phyloP scores from a whole-genome alignment of 768 basidiomycete genomes.

The Leccinum subgranulosum region DNA sequence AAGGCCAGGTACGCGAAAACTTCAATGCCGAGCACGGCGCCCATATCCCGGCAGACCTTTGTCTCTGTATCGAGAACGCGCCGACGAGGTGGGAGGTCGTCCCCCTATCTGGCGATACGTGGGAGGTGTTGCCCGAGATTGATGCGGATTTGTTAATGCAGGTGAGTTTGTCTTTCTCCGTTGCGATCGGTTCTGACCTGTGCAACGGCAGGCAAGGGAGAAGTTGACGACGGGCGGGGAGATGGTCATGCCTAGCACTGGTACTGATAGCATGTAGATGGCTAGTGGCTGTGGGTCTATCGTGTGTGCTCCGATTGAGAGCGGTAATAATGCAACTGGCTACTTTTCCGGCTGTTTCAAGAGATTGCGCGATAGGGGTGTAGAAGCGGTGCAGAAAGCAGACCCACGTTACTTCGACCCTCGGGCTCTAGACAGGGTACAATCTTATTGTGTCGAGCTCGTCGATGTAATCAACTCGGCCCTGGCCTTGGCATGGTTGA shows the following conservation, averaged over 20 bases:
- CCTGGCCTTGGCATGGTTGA: background rate
- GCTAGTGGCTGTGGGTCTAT: too few species aligned
- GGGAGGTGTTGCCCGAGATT: conserved; percentile 62
- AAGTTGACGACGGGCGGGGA: conserved; percentile 17
- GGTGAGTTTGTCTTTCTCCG: conserved; percentile 34
- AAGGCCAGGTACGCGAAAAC: conserved; percentile 55
- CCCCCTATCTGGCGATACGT: conserved; percentile 50
- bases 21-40: conserved; percentile 75
- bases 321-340: background rate
- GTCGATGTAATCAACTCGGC: background rate
- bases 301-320: background rate
- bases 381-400: background rate
- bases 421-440: background rate
- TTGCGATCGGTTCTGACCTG: background rate
- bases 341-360: background rate
- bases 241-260: conserved; percentile 12
- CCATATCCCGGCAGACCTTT: conserved; percentile 76
- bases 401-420: background rate
- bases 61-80: conserved; percentile 68
- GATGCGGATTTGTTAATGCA: conserved; percentile 55
- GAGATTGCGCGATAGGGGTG: background rate
- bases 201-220: conserved; percentile 29
- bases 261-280: conserved; percentile 25
- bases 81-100: conserved; percentile 73
- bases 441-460: too few species aligned